Conservation (phyloP, 2,329 filamentous ascomycete species). For the Colletotrichum tanaceti region DNA sequence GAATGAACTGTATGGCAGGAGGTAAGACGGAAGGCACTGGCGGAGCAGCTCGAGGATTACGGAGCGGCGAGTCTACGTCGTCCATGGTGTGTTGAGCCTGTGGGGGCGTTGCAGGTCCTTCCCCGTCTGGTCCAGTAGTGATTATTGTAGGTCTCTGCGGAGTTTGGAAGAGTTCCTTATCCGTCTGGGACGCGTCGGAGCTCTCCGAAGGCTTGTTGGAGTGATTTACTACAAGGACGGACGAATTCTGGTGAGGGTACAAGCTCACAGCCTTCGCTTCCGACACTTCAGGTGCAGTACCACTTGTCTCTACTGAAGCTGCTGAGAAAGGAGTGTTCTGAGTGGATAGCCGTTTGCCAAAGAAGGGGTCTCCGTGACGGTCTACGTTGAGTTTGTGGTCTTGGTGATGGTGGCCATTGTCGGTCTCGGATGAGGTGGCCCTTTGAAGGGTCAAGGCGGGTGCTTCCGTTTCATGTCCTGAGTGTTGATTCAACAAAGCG, state of each 20-base stretch:
- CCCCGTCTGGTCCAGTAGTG: constrained; percentile 53
- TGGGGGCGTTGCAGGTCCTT: constrained; percentile 63
- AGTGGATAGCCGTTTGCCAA: constrained; percentile 63
- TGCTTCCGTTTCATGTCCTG: constrained; percentile 44
- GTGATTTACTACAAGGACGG: constrained; percentile 70
- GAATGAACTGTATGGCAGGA: constrained; percentile 68
- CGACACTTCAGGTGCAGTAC: constrained; percentile 71
- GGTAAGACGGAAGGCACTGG: constrained; percentile 62
- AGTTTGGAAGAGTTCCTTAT: constrained; percentile 43
- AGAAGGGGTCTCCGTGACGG: constrained; percentile 65
- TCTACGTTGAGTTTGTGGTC: constrained; percentile 57
- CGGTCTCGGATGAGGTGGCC: constrained; percentile 51
- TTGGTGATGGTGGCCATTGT: constrained; percentile 46
- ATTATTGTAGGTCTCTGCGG: constrained; percentile 52
- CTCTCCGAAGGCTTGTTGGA: constrained; percentile 62
- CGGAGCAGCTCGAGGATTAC: constrained; percentile 68
- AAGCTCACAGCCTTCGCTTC: constrained; percentile 72
- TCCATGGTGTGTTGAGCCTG: constrained; percentile 61
- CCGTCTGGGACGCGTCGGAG: constrained; percentile 51
- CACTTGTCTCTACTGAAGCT: constrained; percentile 70
- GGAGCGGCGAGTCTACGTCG: constrained; percentile 70
- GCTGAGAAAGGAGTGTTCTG: constrained; percentile 73
- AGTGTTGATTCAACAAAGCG: constrained; percentile 46
- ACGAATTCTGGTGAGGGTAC: constrained; percentile 73
- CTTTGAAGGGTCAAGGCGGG: constrained; percentile 47